Evolutionary conservation across 139 green algal genomes (phyloP).

Genomic region (Picochlorum sp.): DNA sequence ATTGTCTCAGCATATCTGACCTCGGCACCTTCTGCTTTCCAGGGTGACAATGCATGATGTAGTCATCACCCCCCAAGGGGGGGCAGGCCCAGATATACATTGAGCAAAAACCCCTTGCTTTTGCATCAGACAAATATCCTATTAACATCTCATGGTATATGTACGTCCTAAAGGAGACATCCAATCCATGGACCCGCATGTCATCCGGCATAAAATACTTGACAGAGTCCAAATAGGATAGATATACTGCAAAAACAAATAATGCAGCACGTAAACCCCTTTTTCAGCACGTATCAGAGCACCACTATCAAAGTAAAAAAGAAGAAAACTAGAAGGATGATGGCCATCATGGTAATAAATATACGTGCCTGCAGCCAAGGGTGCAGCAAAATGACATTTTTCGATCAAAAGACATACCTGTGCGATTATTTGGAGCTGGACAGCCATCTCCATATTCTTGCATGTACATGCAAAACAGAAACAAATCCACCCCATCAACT

Average conservation of each 20-base stretch:
- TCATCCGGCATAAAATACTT: conserved; percentile 94
- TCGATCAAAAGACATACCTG: too few species aligned
- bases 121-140: conserved; percentile 82
- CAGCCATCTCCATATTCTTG: conserved; percentile 91
- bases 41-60: conserved; percentile 99
- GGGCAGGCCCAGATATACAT: conserved; percentile 99
- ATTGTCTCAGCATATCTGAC: conserved; percentile 76
- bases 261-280: too few species aligned
- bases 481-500: conserved; percentile 84
- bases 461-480: conserved; percentile 90
- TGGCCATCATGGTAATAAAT: too few species aligned
- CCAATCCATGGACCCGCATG: not conserved
- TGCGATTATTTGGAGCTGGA: conserved; percentile 65
- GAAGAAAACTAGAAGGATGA: too few species aligned
- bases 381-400: too few species aligned
- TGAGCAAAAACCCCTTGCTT: conserved; percentile 69
- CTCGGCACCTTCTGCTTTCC: conserved; percentile 87
- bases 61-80: conserved; percentile 92
- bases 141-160: conserved; percentile 96
- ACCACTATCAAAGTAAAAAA: too few species aligned
- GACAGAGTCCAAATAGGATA: conserved; percentile 95
- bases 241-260: too few species aligned
- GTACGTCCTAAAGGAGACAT: conserved; percentile 74
- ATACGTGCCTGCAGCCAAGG: too few species aligned
- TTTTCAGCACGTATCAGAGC: too few species aligned